phyloP scores from a whole-genome alignment of 108 stramenopile species.

The Fistulifera pelliculosa region DNA sequence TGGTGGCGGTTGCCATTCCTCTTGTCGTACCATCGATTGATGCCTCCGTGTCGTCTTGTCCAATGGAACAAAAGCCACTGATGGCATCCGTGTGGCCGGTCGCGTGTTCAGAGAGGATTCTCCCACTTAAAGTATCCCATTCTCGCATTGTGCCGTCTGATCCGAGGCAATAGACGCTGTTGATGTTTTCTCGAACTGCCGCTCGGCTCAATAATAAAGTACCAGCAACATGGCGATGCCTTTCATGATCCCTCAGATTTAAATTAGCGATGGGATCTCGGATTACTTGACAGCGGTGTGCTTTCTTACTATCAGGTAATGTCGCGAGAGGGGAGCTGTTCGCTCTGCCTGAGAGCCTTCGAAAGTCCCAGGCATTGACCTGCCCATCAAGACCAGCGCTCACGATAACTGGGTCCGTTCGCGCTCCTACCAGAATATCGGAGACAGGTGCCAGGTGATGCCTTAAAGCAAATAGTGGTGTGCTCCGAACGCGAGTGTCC shows the following conservation, averaged over 20 bases:
- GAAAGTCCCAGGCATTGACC: conserved; percentile 82
- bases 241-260: conserved; percentile 25
- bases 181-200: conserved; percentile 17
- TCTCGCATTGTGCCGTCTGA: conserved; percentile 65
- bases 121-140: conserved; percentile 64
- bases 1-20: conserved; percentile 31
- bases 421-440: conserved; percentile 59
- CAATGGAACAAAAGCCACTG: conserved; percentile 37
- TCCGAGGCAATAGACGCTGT: conserved; percentile 48
- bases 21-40: conserved; percentile 4
- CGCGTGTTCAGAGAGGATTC: conserved; percentile 26
- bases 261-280: conserved; percentile 42
- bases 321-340: background rate
- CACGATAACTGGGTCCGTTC: conserved; percentile 72
- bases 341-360: conserved; percentile 40
- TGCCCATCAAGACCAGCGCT: conserved; percentile 75
- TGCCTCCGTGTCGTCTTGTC: conserved; percentile 12
- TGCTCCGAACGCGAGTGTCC: conserved; percentile 64
- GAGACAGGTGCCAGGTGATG: conserved; percentile 72
- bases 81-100: conserved; percentile 59
- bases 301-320: conserved; percentile 7
- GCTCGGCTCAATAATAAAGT: conserved; percentile 16
- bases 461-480: conserved; percentile 65
- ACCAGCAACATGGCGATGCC: conserved; percentile 19
- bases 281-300: conserved; percentile 26